Percentiles rank a stretch among this genome's conserved stretches.
Conservation (phyloP, 2,329 filamentous ascomycete genomes). For the Periconia digitata region DNA sequence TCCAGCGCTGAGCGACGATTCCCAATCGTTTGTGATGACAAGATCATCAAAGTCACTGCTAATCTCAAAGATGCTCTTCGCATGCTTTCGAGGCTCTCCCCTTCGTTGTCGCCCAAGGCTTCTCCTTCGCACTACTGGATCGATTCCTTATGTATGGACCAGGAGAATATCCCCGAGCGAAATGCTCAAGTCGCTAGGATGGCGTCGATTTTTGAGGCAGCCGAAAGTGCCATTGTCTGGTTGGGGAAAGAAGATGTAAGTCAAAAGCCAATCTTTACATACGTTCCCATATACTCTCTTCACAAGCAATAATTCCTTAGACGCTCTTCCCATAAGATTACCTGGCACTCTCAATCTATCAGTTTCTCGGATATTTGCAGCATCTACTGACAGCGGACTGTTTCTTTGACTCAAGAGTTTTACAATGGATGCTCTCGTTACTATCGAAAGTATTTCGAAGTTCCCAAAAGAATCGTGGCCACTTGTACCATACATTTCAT, state of each 20-base stretch:
- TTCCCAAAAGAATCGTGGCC: conserved; percentile 22
- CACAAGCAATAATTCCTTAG: too few relatives aligned
- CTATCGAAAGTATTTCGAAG: conserved; percentile 18
- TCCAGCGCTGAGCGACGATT: conserved; percentile 8
- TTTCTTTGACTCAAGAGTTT: conserved; percentile 7
- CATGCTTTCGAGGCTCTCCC: conserved; percentile 19
- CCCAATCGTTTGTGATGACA: conserved; percentile 22
- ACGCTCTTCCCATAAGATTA: too few relatives aligned
- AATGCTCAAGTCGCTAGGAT: conserved; percentile 32
- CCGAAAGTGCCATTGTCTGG: conserved; percentile 31
- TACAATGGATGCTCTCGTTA: conserved; percentile 22
- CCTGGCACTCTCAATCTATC: too few relatives aligned
- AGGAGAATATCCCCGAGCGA: conserved; percentile 24
- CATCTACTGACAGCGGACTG: too few relatives aligned
- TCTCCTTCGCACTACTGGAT: conserved; percentile 28
- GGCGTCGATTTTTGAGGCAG: conserved; percentile 29
- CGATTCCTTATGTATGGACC: conserved; percentile 34
- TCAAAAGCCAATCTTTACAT: too few relatives aligned
- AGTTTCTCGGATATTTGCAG: too few relatives aligned
- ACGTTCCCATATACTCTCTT: too few relatives aligned
- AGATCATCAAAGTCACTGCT: conserved; percentile 19
- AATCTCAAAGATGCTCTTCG: conserved; percentile 26
- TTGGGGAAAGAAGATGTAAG: conserved; percentile 28
- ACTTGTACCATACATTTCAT: conserved; percentile 23
- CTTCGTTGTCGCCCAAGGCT: conserved; percentile 3